A percentile compares a stretch with the other conserved stretches of the same genome.
Conservation (phyloP, 1,139 yeast species). For the Entelexis paramagnoliae region DNA sequence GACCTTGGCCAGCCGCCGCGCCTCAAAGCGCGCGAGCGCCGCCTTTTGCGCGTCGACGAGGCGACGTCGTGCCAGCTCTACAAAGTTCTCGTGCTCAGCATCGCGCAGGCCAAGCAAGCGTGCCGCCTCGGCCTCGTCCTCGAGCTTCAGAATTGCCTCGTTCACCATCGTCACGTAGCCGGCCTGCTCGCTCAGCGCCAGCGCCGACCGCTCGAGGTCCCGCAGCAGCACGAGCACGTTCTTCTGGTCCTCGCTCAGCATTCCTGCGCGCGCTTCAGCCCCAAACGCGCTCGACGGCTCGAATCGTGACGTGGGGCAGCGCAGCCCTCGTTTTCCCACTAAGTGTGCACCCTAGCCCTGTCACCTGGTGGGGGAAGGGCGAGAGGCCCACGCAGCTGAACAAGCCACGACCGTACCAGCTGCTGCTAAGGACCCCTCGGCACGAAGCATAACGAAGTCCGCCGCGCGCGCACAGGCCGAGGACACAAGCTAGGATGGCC, state of each 20-base stretch:
- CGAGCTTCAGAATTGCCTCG: slow-evolving; percentile 13
- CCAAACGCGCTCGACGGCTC: neutral
- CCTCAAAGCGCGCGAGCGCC: neutral
- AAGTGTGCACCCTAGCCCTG: neutral
- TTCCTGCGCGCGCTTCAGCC: neutral
- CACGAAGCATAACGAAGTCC: no score
- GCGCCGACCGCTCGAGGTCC: slow-evolving; percentile 8
- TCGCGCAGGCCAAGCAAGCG: slow-evolving; percentile 36
- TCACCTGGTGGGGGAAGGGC: no score
- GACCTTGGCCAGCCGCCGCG: slow-evolving; percentile 1
- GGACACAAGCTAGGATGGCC: neutral
- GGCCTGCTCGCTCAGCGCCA: slow-evolving; percentile 4
- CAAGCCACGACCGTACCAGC: neutral
- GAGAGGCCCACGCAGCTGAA: neutral
- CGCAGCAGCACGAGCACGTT: slow-evolving; percentile 7
- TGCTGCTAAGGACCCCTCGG: no score
- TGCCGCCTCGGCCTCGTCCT: slow-evolving; percentile 25
- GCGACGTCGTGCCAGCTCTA: slow-evolving; percentile 9
- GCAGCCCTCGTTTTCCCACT: neutral
- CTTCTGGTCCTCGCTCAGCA: slow-evolving; percentile 21
- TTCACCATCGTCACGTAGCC: slow-evolving; percentile 8
- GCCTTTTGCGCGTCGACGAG: slow-evolving; percentile 15
- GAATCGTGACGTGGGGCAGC: neutral
- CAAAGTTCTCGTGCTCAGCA: slow-evolving; percentile 4
- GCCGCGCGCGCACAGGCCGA: neutral